Base-by-base conservation (phyloP, 2,329 filamentous ascomycete species). In the Cercospora berteroae region DNA sequence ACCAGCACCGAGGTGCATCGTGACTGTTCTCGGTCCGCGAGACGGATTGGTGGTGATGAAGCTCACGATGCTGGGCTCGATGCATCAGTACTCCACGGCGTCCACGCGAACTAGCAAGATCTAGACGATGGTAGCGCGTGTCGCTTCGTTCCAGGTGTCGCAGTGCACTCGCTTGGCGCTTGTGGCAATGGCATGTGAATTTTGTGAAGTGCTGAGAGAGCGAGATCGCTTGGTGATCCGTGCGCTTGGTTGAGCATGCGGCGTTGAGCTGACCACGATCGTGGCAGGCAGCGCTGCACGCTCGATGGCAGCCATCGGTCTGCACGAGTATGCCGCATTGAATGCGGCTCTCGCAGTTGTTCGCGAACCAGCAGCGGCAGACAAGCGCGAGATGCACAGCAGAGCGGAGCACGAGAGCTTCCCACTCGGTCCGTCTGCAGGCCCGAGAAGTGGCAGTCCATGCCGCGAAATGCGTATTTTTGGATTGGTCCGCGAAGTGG, bases 161-260 rank as follows among this genome's bases (percentile, higher is more conserved):
- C 42, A 48, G 42, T 23, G 42, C 18, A 23, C 42, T 48, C 42
- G 44, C 18, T 50, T 23, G 44, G 44, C 36, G 50, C 52, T 29
- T n/a, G 65, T 66, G 50, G 65, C 52, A 29, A 27, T 48, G 42
- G 55, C 60, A 66, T 63, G 65, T 66, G 64, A 63, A 62, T 9
- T 48, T 48, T 48, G 18, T 20, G 18, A 50, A 50, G 44, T 50
- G 44, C 44, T 23, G 52, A 27, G 20, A 8, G 52, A 3, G 52
- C 29, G 52, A 29, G 52, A 20, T 33, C 52, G 52, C 5, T 9
- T 1, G 8, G 52, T 57, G 52, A 25, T 57, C 25, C 20, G 23
- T 23, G 23, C 20, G 25, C 13, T 27, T 25, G 23, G 23, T 25
- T 56, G 52, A 56, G 52, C 16, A 23, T 27, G 7, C 16, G 52